Base-by-base conservation (phyloP, 164 flowering plant species). In the Stephania japonica region DNA sequence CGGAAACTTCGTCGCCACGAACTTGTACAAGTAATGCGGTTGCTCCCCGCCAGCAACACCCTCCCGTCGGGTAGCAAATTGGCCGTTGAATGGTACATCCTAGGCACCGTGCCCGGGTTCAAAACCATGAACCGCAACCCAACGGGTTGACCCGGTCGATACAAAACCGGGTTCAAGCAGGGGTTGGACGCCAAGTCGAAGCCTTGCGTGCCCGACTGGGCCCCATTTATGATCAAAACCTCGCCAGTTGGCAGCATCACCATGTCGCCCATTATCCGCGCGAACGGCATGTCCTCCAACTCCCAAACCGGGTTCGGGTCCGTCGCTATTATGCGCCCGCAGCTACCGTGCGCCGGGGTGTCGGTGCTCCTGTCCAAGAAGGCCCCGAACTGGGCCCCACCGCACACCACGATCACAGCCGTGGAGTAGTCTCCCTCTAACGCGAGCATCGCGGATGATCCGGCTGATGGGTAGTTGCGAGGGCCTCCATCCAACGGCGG, bases 71-170 rank as follows among this genome's bases (percentile, higher is more conserved):
- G 97, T 53, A 95, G 64, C 19, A 95, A 71, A 75, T 88, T 88
- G 18, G 98, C 97, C 1, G 98, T 91, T 1, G 99, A 91, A 80
- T 95, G 99, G 82, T 95, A 95, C 98, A 95, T 79, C 76, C 99
- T 78, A 24, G 99, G 96, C 4, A 87, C 84, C 19, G 85, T 80
- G 0, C 87, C 84, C 3, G 99, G 93, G 73, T 75, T 87, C 70
- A 92, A 68, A 0, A 90, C 87, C 96, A 89, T 91, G 84, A 92
- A 91, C 80, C 98, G 86, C 26, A 89, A 79, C 27, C 97, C 96
- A 3, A 42, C 38, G 0, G 91, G 92, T 68, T 89, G 84, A 56
- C 76, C 84, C 23, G 98, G 98, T 27, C 93, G 78, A 61, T 95
- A 95, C 9, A 95, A 82, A 72, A 95, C 61, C 73, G 99, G 99